These are phyloP conservation scores for Bauhinia variegata DNA, from an alignment of 306 rosid species.

Conservation along the genomic window DNA sequence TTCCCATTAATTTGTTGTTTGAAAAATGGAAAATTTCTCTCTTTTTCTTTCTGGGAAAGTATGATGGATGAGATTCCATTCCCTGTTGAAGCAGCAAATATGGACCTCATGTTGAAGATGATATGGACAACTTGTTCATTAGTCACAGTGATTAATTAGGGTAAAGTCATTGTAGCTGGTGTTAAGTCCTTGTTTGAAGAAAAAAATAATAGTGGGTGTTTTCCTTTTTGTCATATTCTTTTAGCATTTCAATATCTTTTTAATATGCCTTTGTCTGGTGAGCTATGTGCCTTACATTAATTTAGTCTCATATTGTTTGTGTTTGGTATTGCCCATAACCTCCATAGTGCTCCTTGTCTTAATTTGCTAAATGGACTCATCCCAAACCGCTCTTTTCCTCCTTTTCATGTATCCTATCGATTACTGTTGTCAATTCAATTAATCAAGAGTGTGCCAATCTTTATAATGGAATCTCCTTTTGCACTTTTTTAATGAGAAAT, in stretches of 20 bases:
- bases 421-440: constrained; percentile 19
- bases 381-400: background rate
- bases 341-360: constrained; percentile 30
- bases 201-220: constrained; percentile 30
- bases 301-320: constrained; percentile 28
- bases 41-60: too few relatives aligned
- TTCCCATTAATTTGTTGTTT: too few relatives aligned
- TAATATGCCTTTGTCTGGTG: constrained; percentile 30
- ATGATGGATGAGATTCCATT: too few relatives aligned
- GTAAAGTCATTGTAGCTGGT: constrained; percentile 41
- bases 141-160: too few relatives aligned
- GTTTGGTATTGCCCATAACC: constrained; percentile 31
- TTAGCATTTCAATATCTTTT: constrained; percentile 28
- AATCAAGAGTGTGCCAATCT: constrained; percentile 37
- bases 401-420: constrained; percentile 7
- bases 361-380: constrained; percentile 28
- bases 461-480: constrained; percentile 60
- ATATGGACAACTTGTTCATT: constrained; percentile 8
- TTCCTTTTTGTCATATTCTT: constrained; percentile 46
- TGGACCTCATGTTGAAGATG: constrained; percentile 31
- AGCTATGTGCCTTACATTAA: constrained; percentile 14
- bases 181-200: constrained; percentile 47
- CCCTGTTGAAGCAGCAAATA: constrained; percentile 18
- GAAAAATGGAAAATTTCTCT: too few relatives aligned
- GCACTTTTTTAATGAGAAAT: constrained; percentile 27